Percentiles rank a stretch among this genome's conserved stretches.
phyloP scores from a whole-genome alignment of 805 yeast species.

The Tetrapisispora taiwanensis region DNA sequence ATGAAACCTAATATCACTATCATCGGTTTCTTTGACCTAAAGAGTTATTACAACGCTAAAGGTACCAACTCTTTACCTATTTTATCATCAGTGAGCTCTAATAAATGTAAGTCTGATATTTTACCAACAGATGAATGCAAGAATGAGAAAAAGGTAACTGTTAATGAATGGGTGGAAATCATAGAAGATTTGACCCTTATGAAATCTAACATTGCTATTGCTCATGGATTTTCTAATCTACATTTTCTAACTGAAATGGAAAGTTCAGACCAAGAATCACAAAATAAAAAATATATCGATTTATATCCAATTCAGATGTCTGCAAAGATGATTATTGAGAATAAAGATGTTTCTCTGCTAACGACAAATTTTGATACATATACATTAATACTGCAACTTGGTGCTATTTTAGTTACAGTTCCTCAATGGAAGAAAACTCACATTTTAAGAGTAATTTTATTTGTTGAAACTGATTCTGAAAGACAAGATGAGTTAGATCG shows the following conservation, averaged over 20 bases:
- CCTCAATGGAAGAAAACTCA: conserved; percentile 84
- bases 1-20: conserved; percentile 96
- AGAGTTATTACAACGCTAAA: conserved; percentile 14
- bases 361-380: conserved; percentile 94
- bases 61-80: neutral
- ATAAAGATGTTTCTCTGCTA: conserved; percentile 35
- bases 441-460: conserved; percentile 68
- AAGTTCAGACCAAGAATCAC: conserved; percentile 14
- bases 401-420: conserved; percentile 86
- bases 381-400: conserved; percentile 84
- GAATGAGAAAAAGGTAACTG: conserved; percentile 55
- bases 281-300: conserved; percentile 50
- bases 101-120: conserved; percentile 2
- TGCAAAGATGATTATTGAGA: conserved; percentile 42
- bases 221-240: conserved; percentile 69
- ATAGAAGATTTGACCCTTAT: conserved; percentile 81
- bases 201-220: conserved; percentile 89
- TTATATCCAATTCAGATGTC: conserved; percentile 96
- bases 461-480: conserved; percentile 71
- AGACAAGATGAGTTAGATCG: conserved; percentile 59
- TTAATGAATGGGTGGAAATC: conserved; percentile 83
- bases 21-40: conserved; percentile 73
- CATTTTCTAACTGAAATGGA: conserved; percentile 45
- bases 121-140: conserved; percentile 76
- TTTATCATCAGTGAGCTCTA: neutral